A percentile compares a stretch with the other conserved stretches of the same genome.
These are phyloP conservation scores for Verticillium klebahnii DNA, from an alignment of 2,329 filamentous ascomycete species.

Conservation along the genomic window DNA sequence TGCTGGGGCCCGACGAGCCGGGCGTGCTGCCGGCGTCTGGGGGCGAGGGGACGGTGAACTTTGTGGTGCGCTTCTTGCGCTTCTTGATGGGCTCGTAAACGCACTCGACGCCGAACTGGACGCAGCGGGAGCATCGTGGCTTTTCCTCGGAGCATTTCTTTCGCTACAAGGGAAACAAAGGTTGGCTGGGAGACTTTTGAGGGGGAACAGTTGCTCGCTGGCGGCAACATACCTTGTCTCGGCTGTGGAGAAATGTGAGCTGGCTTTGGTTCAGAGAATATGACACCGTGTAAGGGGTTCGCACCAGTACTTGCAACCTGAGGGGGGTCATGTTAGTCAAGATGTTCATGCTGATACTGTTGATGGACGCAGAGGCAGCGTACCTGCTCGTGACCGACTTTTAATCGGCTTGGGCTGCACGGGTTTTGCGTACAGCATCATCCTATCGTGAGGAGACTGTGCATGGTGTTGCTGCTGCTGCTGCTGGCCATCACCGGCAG, in stretches of 20 bases:
- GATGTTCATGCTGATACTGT: not conserved
- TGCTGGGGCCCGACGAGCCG: not conserved
- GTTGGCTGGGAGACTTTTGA: not conserved
- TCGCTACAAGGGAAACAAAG: not conserved
- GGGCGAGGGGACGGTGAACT: conserved; percentile 3
- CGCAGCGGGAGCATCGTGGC: conserved; percentile 10
- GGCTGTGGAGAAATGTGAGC: conserved; percentile 5
- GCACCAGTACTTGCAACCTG: conserved; percentile 14
- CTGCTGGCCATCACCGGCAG: not conserved
- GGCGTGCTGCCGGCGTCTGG: not conserved
- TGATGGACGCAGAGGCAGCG: not conserved
- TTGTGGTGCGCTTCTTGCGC: conserved; percentile 9
- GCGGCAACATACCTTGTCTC: conserved; percentile 9
- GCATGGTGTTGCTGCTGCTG: not conserved
- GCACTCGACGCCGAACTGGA: conserved; percentile 10
- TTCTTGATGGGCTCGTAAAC: conserved; percentile 14
- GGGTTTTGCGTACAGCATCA: conserved; percentile 12
- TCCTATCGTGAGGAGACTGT: not conserved
- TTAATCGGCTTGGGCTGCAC: conserved; percentile 12
- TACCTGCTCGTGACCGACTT: conserved; percentile 14
- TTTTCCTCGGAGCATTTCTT: conserved; percentile 14
- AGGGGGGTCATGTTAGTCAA: conserved; percentile 1
- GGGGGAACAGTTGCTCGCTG: not conserved
- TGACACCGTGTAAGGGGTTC: not conserved
- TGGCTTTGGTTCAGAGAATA: not conserved